Base-by-base conservation (phyloP, 352 stramenopile species). In the Phytopythium helicoides region DNA sequence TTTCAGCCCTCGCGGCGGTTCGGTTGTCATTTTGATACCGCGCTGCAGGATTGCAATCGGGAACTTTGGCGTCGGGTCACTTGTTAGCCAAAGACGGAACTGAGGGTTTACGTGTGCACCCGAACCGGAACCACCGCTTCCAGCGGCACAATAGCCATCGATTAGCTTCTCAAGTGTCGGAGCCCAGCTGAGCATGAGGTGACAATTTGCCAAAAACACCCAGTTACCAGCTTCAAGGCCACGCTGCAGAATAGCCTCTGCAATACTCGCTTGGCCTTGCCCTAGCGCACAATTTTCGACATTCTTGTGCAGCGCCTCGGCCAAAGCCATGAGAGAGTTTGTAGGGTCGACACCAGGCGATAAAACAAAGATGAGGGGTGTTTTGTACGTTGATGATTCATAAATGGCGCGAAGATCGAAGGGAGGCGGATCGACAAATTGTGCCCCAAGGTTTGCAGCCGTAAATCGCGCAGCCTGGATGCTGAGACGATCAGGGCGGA, bases 11-110 rank as follows among this genome's bases (percentile, higher is more conserved):
- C 86, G 76, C 6, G 95, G 95, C 3, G 95, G 95, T 54, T 98
- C 94, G 1, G 92, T 98, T 8, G 95, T 98, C 87, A 98, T 98
- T 64, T 98, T 98, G 68, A 98, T 92, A 1, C 88, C 87, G 7
- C 89, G 75, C 60, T 98, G 95, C 25, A 98, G 73, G 28, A 98
- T 95, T 10, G 93, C 82, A 23, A 98, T 98, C 1, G 95, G 95
- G 56, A 98, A 98, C 44, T 97, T 95, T 3, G 93, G 88, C 35
- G 90, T 96, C 16, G 95, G 95, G 37, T 86, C 92, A 37, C 88
- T 97, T 6, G 89, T 94, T 2, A 98, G 73, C 95, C 95, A 98
- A 10, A 98, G 61, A 1, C 95, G 76, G 58, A 98, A 98, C 25
- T 95, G 76, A 16, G 72, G 66, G 49, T 98, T 95, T 28, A 96